A percentile compares a stretch with the other conserved stretches of the same genome.
Conservation (phyloP, 345 rosid genomes). For the Raphanus raphanistrum region DNA sequence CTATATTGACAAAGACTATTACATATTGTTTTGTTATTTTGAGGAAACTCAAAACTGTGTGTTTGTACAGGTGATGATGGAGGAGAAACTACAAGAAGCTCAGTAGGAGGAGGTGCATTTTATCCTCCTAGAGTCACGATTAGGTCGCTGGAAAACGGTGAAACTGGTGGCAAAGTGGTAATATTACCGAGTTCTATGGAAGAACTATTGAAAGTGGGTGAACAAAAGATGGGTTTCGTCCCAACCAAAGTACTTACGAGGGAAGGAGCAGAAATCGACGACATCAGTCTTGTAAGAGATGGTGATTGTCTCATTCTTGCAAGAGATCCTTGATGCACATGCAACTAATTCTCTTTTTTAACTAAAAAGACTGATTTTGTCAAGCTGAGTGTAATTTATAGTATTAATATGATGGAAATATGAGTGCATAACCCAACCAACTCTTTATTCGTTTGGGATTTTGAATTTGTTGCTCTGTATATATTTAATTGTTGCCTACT, state of each 20-base stretch:
- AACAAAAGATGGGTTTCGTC: constrained; percentile 45
- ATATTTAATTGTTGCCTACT: not conserved
- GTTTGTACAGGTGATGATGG: constrained; percentile 31
- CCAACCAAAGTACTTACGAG: constrained; percentile 53
- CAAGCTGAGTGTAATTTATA: not conserved
- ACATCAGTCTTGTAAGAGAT: constrained; percentile 68
- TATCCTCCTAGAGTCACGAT: constrained; percentile 54
- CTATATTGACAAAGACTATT: not conserved
- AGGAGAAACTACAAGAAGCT: constrained; percentile 17
- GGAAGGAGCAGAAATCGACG: constrained; percentile 78
- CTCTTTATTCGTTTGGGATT: not conserved
- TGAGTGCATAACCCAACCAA: not conserved
- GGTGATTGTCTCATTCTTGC: constrained; percentile 71
- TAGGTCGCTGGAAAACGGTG: constrained; percentile 55
- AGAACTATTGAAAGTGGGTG: constrained; percentile 61
- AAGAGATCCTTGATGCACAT: constrained; percentile 38
- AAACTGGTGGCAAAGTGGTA: constrained; percentile 50
- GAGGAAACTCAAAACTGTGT: not conserved
- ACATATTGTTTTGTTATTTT: not conserved
- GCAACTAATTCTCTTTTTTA: not conserved
- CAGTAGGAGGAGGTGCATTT: constrained; percentile 18
- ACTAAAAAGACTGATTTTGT: not conserved
- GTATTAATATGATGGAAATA: not conserved
- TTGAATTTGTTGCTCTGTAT: not conserved
- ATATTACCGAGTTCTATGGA: constrained; percentile 57